Evolutionary conservation across 768 basidiomycete species (phyloP), one percentile per base, ranked within the genome.

Genomic region (Leccinum obscurum): DNA sequence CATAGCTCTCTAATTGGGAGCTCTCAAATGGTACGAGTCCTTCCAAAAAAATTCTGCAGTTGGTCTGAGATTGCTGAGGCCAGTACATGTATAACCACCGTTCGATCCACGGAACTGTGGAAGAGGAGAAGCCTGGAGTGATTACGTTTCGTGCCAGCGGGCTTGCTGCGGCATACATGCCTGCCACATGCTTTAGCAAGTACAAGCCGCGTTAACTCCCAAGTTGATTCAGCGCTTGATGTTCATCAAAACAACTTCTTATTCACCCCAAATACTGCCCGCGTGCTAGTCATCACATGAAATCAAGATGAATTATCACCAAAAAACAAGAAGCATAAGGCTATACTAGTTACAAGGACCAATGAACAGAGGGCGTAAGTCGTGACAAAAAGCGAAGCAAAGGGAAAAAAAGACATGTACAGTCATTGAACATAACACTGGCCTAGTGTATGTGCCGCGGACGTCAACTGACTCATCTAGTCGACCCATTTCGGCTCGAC

Each of bases 401-500:
- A 35, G 35, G 35, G 14, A 17, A 39, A 28, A 28, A 28, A 28
- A 28, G 28, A 13, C 39, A 41, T 41, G 39, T 8, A 8, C 17
- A n/a, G 17, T n/a, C 35, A 14, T 35, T 35, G 17, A 41, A 41
- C 39, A 41, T n/a, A 9, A 41, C 39, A 41, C 39, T 41, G 3
- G 39, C 39, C 3, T 41, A n/a, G 39, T 17, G 39, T 8, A 9
- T 9, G 17, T n/a, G 17, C 17, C 24, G 2, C 34, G 22, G 22
- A n/a, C 10, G 14, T 1, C 13, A 39, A 32, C 0, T 20, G 22
- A 44, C n/a, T 15, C 13, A 14, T 26, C 55, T 66, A 83, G 63
- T 77, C 76, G 34, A 81, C 70, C 79, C 78, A 82, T 26, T 65
- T 62, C 0, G 77, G 77, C 48, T 77, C 64, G 17, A 76, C 67